These are phyloP conservation scores for Xylariaceae sp. DNA, from an alignment of 2,329 filamentous ascomycete species.

Conservation along the genomic window DNA sequence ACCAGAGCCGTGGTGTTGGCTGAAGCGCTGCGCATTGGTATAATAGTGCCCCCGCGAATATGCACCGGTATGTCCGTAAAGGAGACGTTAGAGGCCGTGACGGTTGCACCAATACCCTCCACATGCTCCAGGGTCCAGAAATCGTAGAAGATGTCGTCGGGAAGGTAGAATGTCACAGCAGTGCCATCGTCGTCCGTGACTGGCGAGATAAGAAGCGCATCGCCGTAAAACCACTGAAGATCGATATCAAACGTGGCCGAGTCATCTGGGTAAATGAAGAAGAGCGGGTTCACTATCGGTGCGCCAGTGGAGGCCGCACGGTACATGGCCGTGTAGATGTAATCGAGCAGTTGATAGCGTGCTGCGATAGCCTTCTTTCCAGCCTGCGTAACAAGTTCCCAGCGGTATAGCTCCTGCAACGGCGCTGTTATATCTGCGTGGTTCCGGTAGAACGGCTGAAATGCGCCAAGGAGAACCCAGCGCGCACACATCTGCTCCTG, in stretches of 20 bases:
- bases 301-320: constrained; percentile 53
- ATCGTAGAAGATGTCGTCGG: constrained; percentile 48
- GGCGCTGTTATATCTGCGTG: constrained; percentile 50
- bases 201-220: constrained; percentile 44
- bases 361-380: constrained; percentile 64
- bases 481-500: constrained; percentile 61
- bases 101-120: constrained; percentile 18
- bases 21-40: constrained; percentile 49
- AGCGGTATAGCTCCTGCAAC: constrained; percentile 58
- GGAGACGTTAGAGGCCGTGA: constrained; percentile 25
- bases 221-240: constrained; percentile 48
- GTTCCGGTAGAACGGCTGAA: constrained; percentile 65
- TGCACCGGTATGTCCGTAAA: constrained; percentile 52
- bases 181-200: constrained; percentile 42
- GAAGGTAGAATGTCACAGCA: constrained; percentile 44
- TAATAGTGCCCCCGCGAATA: constrained; percentile 54
- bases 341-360: constrained; percentile 76
- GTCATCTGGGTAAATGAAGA: constrained; percentile 61
- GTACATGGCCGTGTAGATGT: constrained; percentile 69
- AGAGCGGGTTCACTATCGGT: constrained; percentile 64
- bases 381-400: constrained; percentile 56
- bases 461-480: constrained; percentile 62
- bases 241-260: constrained; percentile 42
- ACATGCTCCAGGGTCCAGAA: constrained; percentile 31
- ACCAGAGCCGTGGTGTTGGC: constrained; percentile 48